Percentiles rank a stretch among this genome's conserved stretches.
Evolutionary conservation across 2,329 filamentous ascomycete genomes (phyloP).

Genomic region (Colletotrichum tabaci): DNA sequence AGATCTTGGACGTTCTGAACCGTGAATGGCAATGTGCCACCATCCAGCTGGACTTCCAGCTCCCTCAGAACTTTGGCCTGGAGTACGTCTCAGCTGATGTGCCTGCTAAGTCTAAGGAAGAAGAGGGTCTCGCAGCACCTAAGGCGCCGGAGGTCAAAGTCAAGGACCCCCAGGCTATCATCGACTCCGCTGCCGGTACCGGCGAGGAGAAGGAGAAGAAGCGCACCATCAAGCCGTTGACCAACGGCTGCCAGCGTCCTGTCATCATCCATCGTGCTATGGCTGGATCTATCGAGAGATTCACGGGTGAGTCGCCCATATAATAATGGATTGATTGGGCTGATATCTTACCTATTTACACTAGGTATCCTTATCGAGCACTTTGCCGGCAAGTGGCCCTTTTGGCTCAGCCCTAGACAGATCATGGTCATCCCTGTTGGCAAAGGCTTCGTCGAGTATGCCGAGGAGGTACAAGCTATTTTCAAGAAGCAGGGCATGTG

Average conservation of each 20-base stretch:
- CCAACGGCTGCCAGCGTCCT: slow-evolving; percentile 81
- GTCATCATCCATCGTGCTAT: slow-evolving; percentile 92
- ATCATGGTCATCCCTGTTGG: slow-evolving; percentile 75
- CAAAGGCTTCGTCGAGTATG: slow-evolving; percentile 80
- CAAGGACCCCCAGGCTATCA: slow-evolving; percentile 49
- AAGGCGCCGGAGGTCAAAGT: slow-evolving; percentile 51
- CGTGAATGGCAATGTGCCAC: slow-evolving; percentile 88
- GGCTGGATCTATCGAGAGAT: slow-evolving; percentile 74
- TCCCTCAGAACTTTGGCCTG: slow-evolving; percentile 77
- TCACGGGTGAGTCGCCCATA: slow-evolving; percentile 47
- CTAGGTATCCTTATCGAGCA: slow-evolving; percentile 87
- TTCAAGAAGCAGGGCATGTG: slow-evolving; percentile 79
- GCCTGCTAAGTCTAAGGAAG: slow-evolving; percentile 54
- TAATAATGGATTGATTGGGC: too few species aligned
- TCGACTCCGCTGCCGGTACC: slow-evolving; percentile 57
- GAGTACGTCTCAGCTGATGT: slow-evolving; percentile 84
- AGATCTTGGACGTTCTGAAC: slow-evolving; percentile 88
- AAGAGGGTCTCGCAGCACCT: slow-evolving; percentile 50
- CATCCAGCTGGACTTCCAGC: slow-evolving; percentile 92
- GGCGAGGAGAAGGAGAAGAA: slow-evolving; percentile 57
- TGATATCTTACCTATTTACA: slow-evolving; percentile 55
- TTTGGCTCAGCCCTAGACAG: slow-evolving; percentile 90
- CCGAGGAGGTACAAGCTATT: slow-evolving; percentile 78
- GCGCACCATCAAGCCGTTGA: slow-evolving; percentile 64
- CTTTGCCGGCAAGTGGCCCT: slow-evolving; percentile 90